A percentile compares a stretch with the other conserved stretches of the same genome.
phyloP scores from a whole-genome alignment of 129 eudicot species.

The Rutidosis leptorrhynchoides region DNA sequence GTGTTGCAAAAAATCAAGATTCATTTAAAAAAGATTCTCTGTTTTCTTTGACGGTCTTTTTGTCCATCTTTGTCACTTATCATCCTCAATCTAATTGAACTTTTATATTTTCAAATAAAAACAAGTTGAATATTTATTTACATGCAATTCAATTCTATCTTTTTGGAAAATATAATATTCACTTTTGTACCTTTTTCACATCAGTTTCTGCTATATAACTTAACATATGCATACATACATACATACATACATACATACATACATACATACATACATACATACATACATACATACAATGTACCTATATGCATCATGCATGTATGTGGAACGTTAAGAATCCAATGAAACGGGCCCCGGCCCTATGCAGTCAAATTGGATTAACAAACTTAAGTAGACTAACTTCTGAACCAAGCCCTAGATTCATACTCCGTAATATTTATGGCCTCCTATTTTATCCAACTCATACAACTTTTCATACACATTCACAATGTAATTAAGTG shows the following conservation, averaged over 20 bases:
- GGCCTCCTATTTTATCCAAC: neutral
- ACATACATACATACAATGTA: too few relatives aligned
- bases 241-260: neutral
- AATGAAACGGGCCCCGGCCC: neutral
- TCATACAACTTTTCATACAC: neutral
- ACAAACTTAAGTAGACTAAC: neutral
- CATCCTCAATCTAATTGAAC: neutral
- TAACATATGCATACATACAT: neutral
- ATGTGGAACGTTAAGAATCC: neutral
- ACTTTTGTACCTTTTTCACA: neutral
- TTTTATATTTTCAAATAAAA: neutral
- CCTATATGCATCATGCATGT: neutral
- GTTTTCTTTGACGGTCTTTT: conserved; percentile 28
- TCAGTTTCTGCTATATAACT: neutral
- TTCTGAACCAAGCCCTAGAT: neutral
- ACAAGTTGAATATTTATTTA: neutral
- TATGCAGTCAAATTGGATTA: neutral
- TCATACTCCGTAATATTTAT: neutral
- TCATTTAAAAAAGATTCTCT: conserved; percentile 22
- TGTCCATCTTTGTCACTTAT: conserved; percentile 12
- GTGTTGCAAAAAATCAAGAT: conserved; percentile 21
- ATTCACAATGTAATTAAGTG: too few relatives aligned
- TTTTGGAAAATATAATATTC: neutral
- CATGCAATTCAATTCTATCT: neutral
- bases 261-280: too few relatives aligned